Evolutionary conservation across 805 yeast species (phyloP).

Genomic region (Candida vaughaniae): DNA sequence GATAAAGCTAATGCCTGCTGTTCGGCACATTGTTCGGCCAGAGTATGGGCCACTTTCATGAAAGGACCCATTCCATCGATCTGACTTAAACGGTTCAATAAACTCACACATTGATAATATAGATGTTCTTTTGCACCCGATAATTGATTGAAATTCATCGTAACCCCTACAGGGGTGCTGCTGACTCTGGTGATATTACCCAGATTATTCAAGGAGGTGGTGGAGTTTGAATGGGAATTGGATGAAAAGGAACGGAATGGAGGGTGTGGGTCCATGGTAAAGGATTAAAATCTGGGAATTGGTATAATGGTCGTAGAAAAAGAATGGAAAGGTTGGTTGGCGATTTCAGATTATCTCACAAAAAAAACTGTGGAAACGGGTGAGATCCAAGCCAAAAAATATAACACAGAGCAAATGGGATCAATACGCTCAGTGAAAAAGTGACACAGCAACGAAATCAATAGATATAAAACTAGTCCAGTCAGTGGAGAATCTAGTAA

Average conservation of each 20-base stretch:
- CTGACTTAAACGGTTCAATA: constrained; percentile 54
- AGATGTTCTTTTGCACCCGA: constrained; percentile 66
- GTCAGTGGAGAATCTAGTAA: neutral
- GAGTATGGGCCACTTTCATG: constrained; percentile 58
- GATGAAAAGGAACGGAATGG: constrained; percentile 39
- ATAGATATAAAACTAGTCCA: too few relatives aligned
- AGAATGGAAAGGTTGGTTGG: too few relatives aligned
- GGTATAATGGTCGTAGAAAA: too few relatives aligned
- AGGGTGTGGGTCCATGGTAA: constrained; percentile 23
- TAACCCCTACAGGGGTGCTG: constrained; percentile 45
- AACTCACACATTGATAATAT: constrained; percentile 60
- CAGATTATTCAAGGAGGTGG: constrained; percentile 28
- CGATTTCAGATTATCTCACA: too few relatives aligned
- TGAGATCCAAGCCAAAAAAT: too few relatives aligned
- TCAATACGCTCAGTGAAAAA: too few relatives aligned
- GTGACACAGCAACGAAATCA: too few relatives aligned
- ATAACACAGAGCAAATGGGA: too few relatives aligned
- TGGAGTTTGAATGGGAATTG: constrained; percentile 18
- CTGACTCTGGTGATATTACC: constrained; percentile 39
- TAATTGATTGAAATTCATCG: constrained; percentile 56
- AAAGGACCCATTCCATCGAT: constrained; percentile 71
- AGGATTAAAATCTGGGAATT: too few relatives aligned
- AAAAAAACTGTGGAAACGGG: too few relatives aligned
- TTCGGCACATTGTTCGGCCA: constrained; percentile 69
- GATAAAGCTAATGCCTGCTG: constrained; percentile 61